Evolutionary conservation across 169 alveolate species (phyloP), one percentile per base, ranked within the genome.

Genomic region (Plasmodium knowlesi): DNA sequence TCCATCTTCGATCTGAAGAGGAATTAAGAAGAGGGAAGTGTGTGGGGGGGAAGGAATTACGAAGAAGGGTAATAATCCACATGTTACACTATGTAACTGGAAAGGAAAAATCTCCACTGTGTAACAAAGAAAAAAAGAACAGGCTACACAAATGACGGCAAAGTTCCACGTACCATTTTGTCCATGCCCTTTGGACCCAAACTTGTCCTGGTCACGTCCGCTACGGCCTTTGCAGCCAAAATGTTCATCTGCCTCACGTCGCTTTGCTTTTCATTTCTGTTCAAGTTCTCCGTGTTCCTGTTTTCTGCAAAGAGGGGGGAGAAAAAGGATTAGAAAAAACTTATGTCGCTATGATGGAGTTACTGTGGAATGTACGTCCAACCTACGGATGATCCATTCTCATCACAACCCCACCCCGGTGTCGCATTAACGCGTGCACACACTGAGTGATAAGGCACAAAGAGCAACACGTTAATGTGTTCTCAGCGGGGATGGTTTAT

Each of bases 171-270:
- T 22, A 96, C 98, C 99, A 99, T 99, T 96, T 99, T 99, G 96
- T 99, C 99, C 99, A 99, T 99, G 41, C 99, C 99, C 95, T 99
- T 97, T 5, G 99, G 99, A n/a, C 99, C 99, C 74, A 99, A 95
- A 78, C 99, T 97, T 9, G 99, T 99, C 93, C 99, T 98, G 43
- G 99, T 97, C 70, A 99, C 98, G 92, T 99, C 99, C 14, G 99
- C 99, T 70, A 99, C 99, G 41, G 99, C 99, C 80, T 96, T 97
- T 10, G 98, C 98, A 28, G 98, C 98, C 73, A 97, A 83, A 70
- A 97, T 97, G 96, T 97, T 97, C 83, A 96, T 95, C 73, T 92
- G 95, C 82, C 98, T 95, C 41, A 97, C 98, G 74, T 97, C 98
- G 22, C 96, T 95, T 82, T 92, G 95, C 83, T 96, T 96, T 54